Conservation (phyloP, 176 grass and related monocot genomes). For the Ensete ventricosum region DNA sequence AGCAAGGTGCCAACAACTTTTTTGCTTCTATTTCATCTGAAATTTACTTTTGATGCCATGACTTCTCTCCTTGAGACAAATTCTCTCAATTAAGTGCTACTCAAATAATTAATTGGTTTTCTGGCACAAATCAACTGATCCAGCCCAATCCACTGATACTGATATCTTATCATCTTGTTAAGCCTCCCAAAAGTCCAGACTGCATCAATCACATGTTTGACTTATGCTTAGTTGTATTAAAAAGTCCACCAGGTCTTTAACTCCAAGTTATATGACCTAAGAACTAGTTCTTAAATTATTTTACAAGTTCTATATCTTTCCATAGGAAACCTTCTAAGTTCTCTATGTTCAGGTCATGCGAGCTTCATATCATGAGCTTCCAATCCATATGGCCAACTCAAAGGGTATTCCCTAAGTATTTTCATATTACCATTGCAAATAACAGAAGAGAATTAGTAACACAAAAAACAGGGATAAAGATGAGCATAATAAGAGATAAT, state of each 20-base stretch:
- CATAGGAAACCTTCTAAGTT: too few relatives aligned
- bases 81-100: background rate
- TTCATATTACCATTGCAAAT: too few relatives aligned
- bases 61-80: background rate
- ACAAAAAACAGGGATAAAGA: too few relatives aligned
- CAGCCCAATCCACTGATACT: too few relatives aligned
- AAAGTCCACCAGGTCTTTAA: background rate
- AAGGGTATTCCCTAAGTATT: too few relatives aligned
- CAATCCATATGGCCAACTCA: too few relatives aligned
- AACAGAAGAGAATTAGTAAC: too few relatives aligned
- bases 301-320: too few relatives aligned
- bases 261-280: background rate
- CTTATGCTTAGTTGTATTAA: background rate
- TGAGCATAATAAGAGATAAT: too few relatives aligned
- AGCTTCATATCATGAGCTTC: too few relatives aligned
- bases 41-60: background rate
- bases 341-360: too few relatives aligned
- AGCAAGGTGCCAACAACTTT: background rate
- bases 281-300: background rate
- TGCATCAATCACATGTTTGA: background rate
- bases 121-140: background rate
- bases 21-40: background rate
- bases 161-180: background rate
- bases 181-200: background rate
- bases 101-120: background rate